phyloP scores from a whole-genome alignment of 2,329 filamentous ascomycete species.

The Aspergillus clavatus region DNA sequence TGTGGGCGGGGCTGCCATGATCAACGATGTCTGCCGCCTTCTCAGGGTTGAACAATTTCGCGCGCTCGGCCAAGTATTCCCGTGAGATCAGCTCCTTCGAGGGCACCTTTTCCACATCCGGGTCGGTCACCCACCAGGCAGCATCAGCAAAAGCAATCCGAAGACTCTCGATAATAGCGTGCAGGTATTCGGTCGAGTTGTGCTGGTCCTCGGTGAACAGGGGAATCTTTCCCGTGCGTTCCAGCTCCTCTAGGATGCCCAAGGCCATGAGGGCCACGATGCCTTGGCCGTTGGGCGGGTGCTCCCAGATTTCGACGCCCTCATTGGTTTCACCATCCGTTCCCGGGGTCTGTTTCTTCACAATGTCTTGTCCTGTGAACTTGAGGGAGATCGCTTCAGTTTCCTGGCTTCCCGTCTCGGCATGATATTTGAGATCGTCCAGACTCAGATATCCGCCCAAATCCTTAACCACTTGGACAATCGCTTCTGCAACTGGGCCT shows the following conservation, averaged over 20 bases:
- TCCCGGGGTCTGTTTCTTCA: conserved; percentile 42
- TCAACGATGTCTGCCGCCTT: conserved; percentile 51
- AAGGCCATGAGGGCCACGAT: conserved; percentile 92
- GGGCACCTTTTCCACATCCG: conserved; percentile 66
- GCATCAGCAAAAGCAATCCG: conserved; percentile 88
- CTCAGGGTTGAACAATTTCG: conserved; percentile 56
- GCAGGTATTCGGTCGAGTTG: conserved; percentile 75
- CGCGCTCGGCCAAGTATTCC: conserved; percentile 69
- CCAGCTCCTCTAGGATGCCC: conserved; percentile 83
- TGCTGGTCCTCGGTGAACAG: conserved; percentile 67
- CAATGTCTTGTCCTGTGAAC: conserved; percentile 63
- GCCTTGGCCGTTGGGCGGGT: conserved; percentile 93
- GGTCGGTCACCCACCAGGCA: conserved; percentile 85
- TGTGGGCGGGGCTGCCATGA: conserved; percentile 79
- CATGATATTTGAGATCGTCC: conserved; percentile 75
- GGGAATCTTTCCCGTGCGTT: conserved; percentile 68
- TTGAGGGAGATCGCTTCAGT: conserved; percentile 79
- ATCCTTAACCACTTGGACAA: conserved; percentile 71
- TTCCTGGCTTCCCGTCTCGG: conserved; percentile 67
- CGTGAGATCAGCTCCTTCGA: conserved; percentile 63
- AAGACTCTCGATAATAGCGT: conserved; percentile 81
- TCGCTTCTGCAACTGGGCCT: conserved; percentile 72
- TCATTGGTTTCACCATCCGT: conserved; percentile 40
- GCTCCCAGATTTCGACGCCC: conserved; percentile 83
- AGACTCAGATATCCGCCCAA: conserved; percentile 73